phyloP scores from a whole-genome alignment of 495 filamentous ascomycete species.

The Hypoxylon lenormandii region DNA sequence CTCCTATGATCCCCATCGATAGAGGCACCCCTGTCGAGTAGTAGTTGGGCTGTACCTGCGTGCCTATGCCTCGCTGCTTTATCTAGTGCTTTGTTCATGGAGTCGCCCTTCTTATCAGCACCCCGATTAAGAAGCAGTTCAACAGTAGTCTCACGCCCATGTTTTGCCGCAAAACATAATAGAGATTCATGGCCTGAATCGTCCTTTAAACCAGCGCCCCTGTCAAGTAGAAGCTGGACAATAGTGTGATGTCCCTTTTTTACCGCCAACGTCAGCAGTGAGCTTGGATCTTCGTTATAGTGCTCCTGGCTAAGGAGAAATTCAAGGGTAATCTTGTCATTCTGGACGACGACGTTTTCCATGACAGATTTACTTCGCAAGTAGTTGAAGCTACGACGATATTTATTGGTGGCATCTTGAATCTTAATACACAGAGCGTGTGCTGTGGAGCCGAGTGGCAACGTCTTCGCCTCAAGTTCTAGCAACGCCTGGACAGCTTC shows the following conservation, averaged over 20 bases:
- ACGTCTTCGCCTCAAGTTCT: slow-evolving; percentile 4
- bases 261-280: not conserved
- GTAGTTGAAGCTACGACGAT: not conserved
- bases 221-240: not conserved
- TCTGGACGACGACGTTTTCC: not conserved
- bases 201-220: not conserved
- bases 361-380: not conserved
- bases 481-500: slow-evolving; percentile 50
- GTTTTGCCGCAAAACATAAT: not conserved
- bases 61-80: not conserved
- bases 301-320: not conserved
- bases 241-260: not conserved
- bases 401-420: not conserved
- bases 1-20: no score
- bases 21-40: not conserved
- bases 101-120: not conserved
- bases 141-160: not conserved
- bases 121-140: not conserved
- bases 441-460: no score
- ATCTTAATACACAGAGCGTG: not conserved
- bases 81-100: not conserved
- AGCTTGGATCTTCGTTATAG: not conserved
- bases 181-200: no score
- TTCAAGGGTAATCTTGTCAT: not conserved
- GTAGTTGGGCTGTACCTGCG: not conserved